phyloP scores from a whole-genome alignment of 352 stramenopile genomes.

The Globisporangium viniferum region DNA sequence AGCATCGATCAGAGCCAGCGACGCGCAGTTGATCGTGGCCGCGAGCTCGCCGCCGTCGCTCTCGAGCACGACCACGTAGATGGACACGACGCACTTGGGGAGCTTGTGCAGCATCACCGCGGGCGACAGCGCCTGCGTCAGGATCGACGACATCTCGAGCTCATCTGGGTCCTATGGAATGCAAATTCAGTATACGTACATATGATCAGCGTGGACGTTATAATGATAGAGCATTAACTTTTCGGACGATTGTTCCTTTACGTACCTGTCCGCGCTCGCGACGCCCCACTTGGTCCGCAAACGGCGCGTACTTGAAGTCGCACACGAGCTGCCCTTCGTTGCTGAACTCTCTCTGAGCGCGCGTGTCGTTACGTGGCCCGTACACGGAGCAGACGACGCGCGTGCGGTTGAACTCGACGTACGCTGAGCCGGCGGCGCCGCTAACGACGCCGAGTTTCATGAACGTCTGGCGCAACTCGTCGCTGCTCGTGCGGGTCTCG shows the following conservation, averaged over 20 bases:
- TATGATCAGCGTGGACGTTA: neutral
- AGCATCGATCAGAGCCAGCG: slow-evolving; percentile 83
- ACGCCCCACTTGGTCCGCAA: slow-evolving; percentile 57
- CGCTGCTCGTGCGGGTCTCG: slow-evolving; percentile 36
- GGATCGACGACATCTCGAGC: slow-evolving; percentile 71
- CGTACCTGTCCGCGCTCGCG: slow-evolving; percentile 58
- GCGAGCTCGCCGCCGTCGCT: slow-evolving; percentile 81
- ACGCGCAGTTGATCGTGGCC: slow-evolving; percentile 84
- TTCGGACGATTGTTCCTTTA: neutral
- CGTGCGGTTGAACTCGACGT: slow-evolving; percentile 86
- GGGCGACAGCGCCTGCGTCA: slow-evolving; percentile 73
- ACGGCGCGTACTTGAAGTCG: slow-evolving; percentile 87
- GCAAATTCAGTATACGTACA: neutral
- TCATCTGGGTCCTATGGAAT: slow-evolving; percentile 56
- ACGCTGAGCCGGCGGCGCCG: slow-evolving; percentile 83
- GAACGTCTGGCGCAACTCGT: slow-evolving; percentile 85
- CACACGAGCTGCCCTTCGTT: slow-evolving; percentile 85
- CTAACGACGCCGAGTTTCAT: slow-evolving; percentile 83
- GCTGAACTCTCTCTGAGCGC: slow-evolving; percentile 74
- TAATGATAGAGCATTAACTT: neutral
- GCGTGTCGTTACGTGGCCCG: slow-evolving; percentile 77
- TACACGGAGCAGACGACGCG: slow-evolving; percentile 88
- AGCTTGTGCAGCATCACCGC: slow-evolving; percentile 86
- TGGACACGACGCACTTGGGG: slow-evolving; percentile 87
- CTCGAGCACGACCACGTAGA: slow-evolving; percentile 88